These are phyloP conservation scores for Botrytis hyacinthi DNA, from an alignment of 2,329 filamentous ascomycete genomes.

Conservation along the genomic window DNA sequence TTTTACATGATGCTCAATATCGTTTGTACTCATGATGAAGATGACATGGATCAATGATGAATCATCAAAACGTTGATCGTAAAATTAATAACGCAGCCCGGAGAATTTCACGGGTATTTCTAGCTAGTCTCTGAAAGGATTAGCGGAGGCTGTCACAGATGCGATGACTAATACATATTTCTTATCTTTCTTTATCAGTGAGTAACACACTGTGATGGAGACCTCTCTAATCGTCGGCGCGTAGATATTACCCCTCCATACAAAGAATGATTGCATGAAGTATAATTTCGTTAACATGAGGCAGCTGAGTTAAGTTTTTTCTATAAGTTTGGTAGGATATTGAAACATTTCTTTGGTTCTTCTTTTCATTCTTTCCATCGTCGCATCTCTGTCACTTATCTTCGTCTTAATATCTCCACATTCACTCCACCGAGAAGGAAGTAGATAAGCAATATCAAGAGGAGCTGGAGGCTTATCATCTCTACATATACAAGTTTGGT, in stretches of 20 bases:
- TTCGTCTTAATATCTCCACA: not conserved
- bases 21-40: not conserved
- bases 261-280: conserved; percentile 1
- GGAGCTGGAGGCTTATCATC: not conserved
- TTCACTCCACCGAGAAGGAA: not conserved
- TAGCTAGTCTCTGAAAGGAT: not conserved
- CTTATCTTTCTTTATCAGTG: conserved; percentile 6
- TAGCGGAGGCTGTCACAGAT: not conserved
- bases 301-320: not conserved
- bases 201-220: not conserved
- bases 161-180: conserved; percentile 9
- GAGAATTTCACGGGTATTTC: not conserved
- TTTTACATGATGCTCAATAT: not conserved
- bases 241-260: conserved; percentile 1
- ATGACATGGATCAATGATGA: not conserved
- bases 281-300: not conserved
- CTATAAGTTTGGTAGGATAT: not conserved
- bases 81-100: not conserved
- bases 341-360: not conserved
- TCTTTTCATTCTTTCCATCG: not conserved
- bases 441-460: not conserved
- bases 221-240: not conserved
- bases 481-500: not conserved
- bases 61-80: not conserved
- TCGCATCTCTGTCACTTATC: not conserved